These are phyloP conservation scores for Passiflora organensis DNA, from an alignment of 345 rosid species.

Conservation along the genomic window DNA sequence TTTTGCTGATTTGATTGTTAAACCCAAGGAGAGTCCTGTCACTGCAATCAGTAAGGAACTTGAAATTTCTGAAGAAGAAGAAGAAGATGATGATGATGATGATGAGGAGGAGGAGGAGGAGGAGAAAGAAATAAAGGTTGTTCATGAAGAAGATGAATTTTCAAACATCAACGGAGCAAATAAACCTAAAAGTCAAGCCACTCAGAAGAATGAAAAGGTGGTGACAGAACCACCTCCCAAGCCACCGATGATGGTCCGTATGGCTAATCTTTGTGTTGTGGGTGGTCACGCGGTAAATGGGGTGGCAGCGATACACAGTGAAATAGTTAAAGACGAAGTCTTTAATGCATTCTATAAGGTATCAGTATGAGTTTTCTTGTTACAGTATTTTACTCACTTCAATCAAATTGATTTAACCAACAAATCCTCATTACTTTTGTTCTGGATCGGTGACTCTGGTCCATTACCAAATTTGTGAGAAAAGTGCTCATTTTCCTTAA, in stretches of 20 bases:
- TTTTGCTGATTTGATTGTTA: constrained; percentile 55
- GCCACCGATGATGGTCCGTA: constrained; percentile 35
- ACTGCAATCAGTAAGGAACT: constrained; percentile 22
- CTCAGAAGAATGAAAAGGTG: constrained; percentile 29
- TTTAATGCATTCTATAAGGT: constrained; percentile 62
- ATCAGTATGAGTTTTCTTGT: not conserved
- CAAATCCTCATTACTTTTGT: not conserved
- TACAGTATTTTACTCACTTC: not conserved
- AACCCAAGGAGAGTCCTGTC: constrained; percentile 34
- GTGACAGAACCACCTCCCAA: constrained; percentile 30
- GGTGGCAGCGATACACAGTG: constrained; percentile 74
- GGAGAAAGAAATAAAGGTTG: not conserved
- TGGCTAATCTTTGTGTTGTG: constrained; percentile 57
- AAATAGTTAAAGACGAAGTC: constrained; percentile 65
- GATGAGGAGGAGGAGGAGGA: not conserved
- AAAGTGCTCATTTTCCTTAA: not conserved
- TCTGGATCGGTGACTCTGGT: not conserved
- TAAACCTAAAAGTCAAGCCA: constrained; percentile 10
- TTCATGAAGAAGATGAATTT: constrained; percentile 18
- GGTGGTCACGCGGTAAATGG: constrained; percentile 74
- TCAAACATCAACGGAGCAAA: constrained; percentile 12
- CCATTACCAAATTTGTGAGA: not conserved
- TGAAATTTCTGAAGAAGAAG: constrained; percentile 27
- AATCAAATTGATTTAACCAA: not conserved
- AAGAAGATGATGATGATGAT: constrained; percentile 18